A percentile compares a stretch with the other conserved stretches of the same genome.
phyloP scores from a whole-genome alignment of 1,139 yeast genomes.

The Entelexis sorbosivorans region DNA sequence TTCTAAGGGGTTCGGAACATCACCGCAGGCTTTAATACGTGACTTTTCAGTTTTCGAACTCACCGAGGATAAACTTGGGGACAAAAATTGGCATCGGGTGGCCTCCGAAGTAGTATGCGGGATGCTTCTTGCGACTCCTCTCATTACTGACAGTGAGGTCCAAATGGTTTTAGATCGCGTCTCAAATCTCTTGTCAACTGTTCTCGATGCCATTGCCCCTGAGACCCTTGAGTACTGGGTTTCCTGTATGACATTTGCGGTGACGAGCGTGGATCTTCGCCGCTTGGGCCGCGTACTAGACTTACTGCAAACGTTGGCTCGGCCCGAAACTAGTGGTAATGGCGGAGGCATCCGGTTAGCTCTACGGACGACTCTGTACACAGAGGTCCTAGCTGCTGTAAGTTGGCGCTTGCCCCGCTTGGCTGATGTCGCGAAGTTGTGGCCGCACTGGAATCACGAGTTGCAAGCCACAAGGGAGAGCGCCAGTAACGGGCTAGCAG shows the following conservation, averaged over 20 bases:
- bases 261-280: constrained; percentile 38
- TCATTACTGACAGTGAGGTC: background rate
- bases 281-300: constrained; percentile 36
- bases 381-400: constrained; percentile 23
- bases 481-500: constrained; percentile 13
- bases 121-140: constrained; percentile 21
- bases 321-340: constrained; percentile 8
- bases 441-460: constrained; percentile 16
- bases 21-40: constrained; percentile 19
- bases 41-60: constrained; percentile 21
- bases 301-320: background rate
- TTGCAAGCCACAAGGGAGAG: constrained; percentile 17
- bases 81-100: constrained; percentile 34
- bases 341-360: constrained; percentile 17
- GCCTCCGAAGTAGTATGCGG: constrained; percentile 33
- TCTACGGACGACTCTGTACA: constrained; percentile 16
- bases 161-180: background rate
- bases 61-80: constrained; percentile 19
- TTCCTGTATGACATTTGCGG: constrained; percentile 57
- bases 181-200: background rate
- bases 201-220: constrained; percentile 50
- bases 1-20: constrained; percentile 16
- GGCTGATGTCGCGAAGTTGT: background rate
- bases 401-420: constrained; percentile 19
- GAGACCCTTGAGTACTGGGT: constrained; percentile 72